phyloP scores from a whole-genome alignment of 2,329 filamentous ascomycete genomes.

The Fusarium brachygibbosum region DNA sequence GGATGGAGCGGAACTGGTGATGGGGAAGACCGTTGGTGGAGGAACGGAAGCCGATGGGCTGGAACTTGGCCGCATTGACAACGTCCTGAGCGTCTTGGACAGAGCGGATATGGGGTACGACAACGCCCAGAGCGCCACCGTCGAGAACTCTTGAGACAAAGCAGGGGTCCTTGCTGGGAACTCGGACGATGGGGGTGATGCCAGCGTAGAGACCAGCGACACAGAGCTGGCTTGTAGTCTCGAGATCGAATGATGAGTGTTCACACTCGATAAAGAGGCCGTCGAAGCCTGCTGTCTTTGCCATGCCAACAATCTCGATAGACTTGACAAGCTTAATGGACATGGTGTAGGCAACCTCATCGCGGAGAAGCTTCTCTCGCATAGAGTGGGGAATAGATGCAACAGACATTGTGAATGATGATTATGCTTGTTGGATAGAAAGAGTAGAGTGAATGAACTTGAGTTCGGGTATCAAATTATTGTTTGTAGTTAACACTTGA shows the following conservation, averaged over 20 bases:
- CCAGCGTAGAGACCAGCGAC: conserved; percentile 49
- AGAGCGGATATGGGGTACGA: conserved; percentile 47
- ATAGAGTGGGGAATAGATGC: conserved; percentile 43
- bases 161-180: conserved; percentile 45
- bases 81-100: conserved; percentile 46
- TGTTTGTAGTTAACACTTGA: neutral
- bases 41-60: conserved; percentile 42
- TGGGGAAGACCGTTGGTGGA: conserved; percentile 45
- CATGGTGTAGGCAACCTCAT: conserved; percentile 49
- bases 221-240: conserved; percentile 52
- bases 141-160: conserved; percentile 49
- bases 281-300: conserved; percentile 53
- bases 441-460: neutral
- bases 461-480: no score
- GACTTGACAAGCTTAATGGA: conserved; percentile 52
- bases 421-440: accelerated
- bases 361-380: conserved; percentile 47
- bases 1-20: conserved; percentile 41
- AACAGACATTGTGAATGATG: conserved; percentile 30
- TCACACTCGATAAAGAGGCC: conserved; percentile 57
- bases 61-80: conserved; percentile 48
- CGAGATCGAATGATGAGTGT: conserved; percentile 53
- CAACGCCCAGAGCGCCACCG: conserved; percentile 45
- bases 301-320: conserved; percentile 52
- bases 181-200: conserved; percentile 48